Percentiles rank a stretch among this genome's conserved stretches.
These are phyloP conservation scores for Hepatocystis sp. DNA, from an alignment of 169 alveolate species.

Conservation along the genomic window DNA sequence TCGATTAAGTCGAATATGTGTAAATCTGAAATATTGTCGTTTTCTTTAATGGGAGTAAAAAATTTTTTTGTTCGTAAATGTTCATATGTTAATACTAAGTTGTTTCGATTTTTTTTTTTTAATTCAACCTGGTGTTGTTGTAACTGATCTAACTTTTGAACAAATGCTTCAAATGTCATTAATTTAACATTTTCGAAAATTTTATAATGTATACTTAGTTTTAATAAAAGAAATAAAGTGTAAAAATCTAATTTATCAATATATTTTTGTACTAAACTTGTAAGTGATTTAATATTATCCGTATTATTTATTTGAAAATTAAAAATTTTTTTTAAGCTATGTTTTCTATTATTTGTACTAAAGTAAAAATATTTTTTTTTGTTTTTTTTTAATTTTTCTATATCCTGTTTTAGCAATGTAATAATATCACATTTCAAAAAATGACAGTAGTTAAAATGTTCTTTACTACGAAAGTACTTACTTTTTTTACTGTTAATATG, in stretches of 20 bases:
- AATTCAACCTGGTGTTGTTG: background rate
- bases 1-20: constrained; percentile 41
- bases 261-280: constrained; percentile 1
- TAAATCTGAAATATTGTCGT: background rate
- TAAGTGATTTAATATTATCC: background rate
- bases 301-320: background rate
- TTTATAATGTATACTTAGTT: constrained; percentile 28
- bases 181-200: constrained; percentile 20
- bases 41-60: constrained; percentile 1
- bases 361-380: constrained; percentile 19
- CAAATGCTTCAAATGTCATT: constrained; percentile 29
- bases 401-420: constrained; percentile 35
- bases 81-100: constrained; percentile 15
- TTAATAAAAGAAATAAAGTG: constrained; percentile 30
- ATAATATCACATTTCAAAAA: constrained; percentile 22
- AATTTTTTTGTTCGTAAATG: constrained; percentile 2
- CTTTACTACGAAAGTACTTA: no score
- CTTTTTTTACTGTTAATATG: no score
- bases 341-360: constrained; percentile 27
- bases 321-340: constrained; percentile 22
- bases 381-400: constrained; percentile 39
- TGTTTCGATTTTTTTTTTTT: background rate
- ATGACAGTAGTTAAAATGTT: constrained; percentile 8
- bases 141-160: constrained; percentile 5
- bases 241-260: constrained; percentile 17